Base-by-base conservation (phyloP, 2,329 filamentous ascomycete species). In the Penicillium sp. region DNA sequence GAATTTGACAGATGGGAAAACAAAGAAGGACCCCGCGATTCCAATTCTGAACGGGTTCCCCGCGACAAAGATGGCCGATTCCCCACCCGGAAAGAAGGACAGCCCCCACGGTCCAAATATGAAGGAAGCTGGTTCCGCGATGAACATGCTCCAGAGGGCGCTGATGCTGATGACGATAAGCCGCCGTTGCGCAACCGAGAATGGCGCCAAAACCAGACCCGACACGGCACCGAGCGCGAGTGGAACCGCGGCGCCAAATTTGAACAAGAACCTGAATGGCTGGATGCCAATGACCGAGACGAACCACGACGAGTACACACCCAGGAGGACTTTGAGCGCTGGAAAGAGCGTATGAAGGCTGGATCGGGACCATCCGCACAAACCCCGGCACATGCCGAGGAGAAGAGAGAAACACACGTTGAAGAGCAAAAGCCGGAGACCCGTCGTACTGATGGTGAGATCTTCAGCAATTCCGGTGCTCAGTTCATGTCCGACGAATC, bases 221-320 rank as follows among this genome's bases (percentile, higher is more conserved):
- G 66, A 60, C 70, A 73, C 45, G 69, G 69, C 39, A 61, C 63
- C 49, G 78, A 81, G 49, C 72, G 77, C 45, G 77, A 80, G 35
- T 80, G 77, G 76, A 75, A 69, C 50, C 68, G 75, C 42, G 73
- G 74, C 48, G 72, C 67, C 34, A 78, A 75, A 55, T 69, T 78
- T 56, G 88, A 94, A 64, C 83, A 87, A 56, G 88, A 95, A 44
- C 90, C 91, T 5, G 90, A 95, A 69, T 95, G 90, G 91, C 77
- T 95, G 68, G 88, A 94, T 63, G 79, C 84, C 51, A 81, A 82
- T 15, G 77, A 75, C 39, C 71, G 77, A 21, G 83, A 85, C 51
- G 84, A 87, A 45, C 81, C 84, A 60, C 73, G 79, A 32, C 81
- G 85, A 60, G 79, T 77, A 5, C 86, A 88, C 60, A 95, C 89